Conservation (phyloP, 2,329 filamentous ascomycete genomes). For the Neophaeococcomyces mojaviensis region DNA sequence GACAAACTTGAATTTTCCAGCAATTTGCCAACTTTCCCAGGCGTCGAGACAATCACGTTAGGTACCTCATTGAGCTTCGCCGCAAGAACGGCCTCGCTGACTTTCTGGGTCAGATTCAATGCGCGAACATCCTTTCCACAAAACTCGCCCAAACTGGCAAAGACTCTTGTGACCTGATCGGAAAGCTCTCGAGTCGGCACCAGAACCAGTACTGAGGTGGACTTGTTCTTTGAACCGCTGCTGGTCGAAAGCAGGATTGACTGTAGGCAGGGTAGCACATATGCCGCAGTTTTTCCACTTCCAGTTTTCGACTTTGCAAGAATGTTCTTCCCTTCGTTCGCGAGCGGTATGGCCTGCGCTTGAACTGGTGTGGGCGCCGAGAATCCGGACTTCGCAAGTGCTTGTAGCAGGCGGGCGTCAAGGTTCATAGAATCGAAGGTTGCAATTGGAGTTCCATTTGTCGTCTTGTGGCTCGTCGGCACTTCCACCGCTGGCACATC, state of each 20-base stretch:
- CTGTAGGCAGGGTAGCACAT: slow-evolving; percentile 81
- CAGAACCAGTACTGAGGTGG: slow-evolving; percentile 62
- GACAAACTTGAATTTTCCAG: slow-evolving; percentile 65
- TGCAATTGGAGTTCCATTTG: slow-evolving; percentile 16
- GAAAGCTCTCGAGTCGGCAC: slow-evolving; percentile 93
- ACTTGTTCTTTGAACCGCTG: slow-evolving; percentile 35
- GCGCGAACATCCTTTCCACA: slow-evolving; percentile 76
- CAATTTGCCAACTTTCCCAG: slow-evolving; percentile 72
- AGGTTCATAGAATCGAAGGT: slow-evolving; percentile 72
- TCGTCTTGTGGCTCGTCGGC: slow-evolving; percentile 14
- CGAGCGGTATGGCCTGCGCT: slow-evolving; percentile 76
- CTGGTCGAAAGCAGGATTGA: slow-evolving; percentile 74
- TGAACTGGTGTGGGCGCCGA: slow-evolving; percentile 83
- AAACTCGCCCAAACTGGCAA: slow-evolving; percentile 70
- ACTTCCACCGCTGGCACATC: slow-evolving; percentile 37
- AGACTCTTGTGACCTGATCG: slow-evolving; percentile 75
- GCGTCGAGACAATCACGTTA: slow-evolving; percentile 86
- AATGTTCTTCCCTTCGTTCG: slow-evolving; percentile 80
- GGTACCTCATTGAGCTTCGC: slow-evolving; percentile 78
- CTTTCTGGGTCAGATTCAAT: slow-evolving; percentile 82
- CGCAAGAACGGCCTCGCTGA: slow-evolving; percentile 80
- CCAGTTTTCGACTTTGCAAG: slow-evolving; percentile 89
- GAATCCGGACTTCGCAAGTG: slow-evolving; percentile 76
- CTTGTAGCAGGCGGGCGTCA: slow-evolving; percentile 78
- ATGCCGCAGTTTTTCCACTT: slow-evolving; percentile 95